Base-by-base conservation (phyloP, 441 rosid species). In the Oxalis stricta region DNA sequence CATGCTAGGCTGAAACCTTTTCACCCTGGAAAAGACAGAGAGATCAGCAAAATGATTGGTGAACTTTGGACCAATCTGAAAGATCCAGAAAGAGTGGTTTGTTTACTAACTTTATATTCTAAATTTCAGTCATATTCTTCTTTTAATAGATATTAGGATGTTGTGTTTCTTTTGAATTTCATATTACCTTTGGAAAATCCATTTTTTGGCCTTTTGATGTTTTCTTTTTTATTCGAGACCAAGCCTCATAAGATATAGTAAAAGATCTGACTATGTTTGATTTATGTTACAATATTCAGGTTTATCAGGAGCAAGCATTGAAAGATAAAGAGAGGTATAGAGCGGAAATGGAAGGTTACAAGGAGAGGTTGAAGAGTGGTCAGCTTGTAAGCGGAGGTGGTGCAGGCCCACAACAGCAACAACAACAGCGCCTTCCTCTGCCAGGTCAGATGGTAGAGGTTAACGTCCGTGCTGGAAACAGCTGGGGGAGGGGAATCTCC, bases 31-130 rank as follows among this genome's bases (percentile, higher is more conserved):
- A 86, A 83, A 59, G 95, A 86, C 56, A 70, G 94, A 52, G 96
- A 91, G 54, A 86, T 86, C 57, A 86, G 96, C 50, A 63, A 74
- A 56, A 83, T 79, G 94, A 91, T 91, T 26, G 99, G 99, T 51
- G 95, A 91, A 58, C 66, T 79, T 8, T 91, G 99, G 99, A 86
- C 68, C 73, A 81, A 76, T 44, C 68, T 83, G 18, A 70, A 56
- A 0, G 94, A 86, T 9, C 22, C 72, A 9, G 77, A 77, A 33
- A 83, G 63, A 66, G 18, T 63, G 10, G 96, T 89, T n/a, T n/a
- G n/a, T n/a, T n/a, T n/a, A 73, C 55, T 69, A 23, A 28, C 32
- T 14, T 1, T 34, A n/a, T 20, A 15, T 17, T 34, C 22, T 24
- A 44, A 16, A 31, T 43, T 7, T 23, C 45, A n/a, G 2, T 30